A percentile compares a stretch with the other conserved stretches of the same genome.
Evolutionary conservation across 441 rosid genomes (phyloP).

Genomic region (Populus hybrid): DNA sequence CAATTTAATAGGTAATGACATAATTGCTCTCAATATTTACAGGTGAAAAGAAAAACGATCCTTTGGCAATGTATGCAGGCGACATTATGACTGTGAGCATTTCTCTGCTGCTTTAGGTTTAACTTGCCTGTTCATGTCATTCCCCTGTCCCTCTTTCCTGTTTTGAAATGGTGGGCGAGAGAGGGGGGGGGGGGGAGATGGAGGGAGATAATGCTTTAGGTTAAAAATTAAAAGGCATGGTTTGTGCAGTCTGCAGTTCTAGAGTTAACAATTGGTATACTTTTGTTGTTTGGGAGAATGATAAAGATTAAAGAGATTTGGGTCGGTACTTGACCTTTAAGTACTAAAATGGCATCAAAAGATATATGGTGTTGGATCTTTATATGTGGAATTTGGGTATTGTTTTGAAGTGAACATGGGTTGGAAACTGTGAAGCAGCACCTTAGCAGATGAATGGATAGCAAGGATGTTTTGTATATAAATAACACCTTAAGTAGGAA

Average conservation of each 20-base stretch:
- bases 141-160: background rate
- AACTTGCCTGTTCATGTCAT: background rate
- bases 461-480: background rate
- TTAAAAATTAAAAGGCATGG: background rate
- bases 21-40: constrained; percentile 14
- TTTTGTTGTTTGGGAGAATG: background rate
- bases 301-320: background rate
- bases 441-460: background rate
- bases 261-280: background rate
- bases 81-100: constrained; percentile 81
- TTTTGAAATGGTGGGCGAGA: background rate
- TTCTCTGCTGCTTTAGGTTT: background rate
- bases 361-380: background rate
- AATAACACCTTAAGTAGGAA: background rate
- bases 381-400: background rate
- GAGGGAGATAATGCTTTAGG: background rate
- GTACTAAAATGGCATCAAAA: background rate
- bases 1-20: background rate
- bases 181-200: background rate
- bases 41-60: constrained; percentile 93
- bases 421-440: background rate
- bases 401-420: background rate
- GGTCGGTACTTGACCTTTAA: background rate
- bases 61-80: constrained; percentile 93
- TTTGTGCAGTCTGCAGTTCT: background rate